These are phyloP conservation scores for Yamadazyma tumulicola DNA, from an alignment of 805 yeast species.

Conservation along the genomic window DNA sequence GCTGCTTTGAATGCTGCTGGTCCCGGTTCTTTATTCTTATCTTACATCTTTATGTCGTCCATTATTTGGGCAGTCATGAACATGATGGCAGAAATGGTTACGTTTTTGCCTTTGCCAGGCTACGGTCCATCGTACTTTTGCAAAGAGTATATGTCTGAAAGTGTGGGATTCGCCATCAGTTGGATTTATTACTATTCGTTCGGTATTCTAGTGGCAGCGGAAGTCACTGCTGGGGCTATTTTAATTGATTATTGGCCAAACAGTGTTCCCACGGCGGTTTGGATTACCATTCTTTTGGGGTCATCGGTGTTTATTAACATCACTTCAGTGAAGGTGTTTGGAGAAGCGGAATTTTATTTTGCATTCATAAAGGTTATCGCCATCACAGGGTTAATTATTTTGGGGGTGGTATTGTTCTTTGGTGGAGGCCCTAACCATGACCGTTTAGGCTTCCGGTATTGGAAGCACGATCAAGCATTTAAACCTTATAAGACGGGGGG, in stretches of 20 bases:
- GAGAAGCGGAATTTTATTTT: slow-evolving; percentile 59
- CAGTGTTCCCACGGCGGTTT: slow-evolving; percentile 30
- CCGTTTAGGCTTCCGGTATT: slow-evolving; percentile 67
- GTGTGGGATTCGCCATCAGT: slow-evolving; percentile 33
- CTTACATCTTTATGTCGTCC: slow-evolving; percentile 20
- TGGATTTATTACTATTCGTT: slow-evolving; percentile 34
- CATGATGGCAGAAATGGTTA: slow-evolving; percentile 31
- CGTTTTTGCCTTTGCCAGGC: slow-evolving; percentile 33
- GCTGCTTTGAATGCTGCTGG: slow-evolving; percentile 58
- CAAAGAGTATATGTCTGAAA: slow-evolving; percentile 23
- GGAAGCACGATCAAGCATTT: slow-evolving; percentile 43
- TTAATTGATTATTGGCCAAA: slow-evolving; percentile 33
- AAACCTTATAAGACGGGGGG: slow-evolving; percentile 47
- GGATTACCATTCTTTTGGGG: slow-evolving; percentile 43
- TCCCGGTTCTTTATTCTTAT: slow-evolving; percentile 57
- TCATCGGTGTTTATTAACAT: slow-evolving; percentile 38
- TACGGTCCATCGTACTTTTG: slow-evolving; percentile 31
- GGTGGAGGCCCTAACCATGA: slow-evolving; percentile 80
- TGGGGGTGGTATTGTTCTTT: slow-evolving; percentile 59
- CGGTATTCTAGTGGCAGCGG: slow-evolving; percentile 32
- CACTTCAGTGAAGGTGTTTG: slow-evolving; percentile 48
- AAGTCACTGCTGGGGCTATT: slow-evolving; percentile 34
- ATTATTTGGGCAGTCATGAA: slow-evolving; percentile 30
- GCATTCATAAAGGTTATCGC: slow-evolving; percentile 62
- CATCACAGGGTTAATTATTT: slow-evolving; percentile 58